phyloP scores from a whole-genome alignment of 2,329 filamentous ascomycete species.

The Fusarium nematophilum region DNA sequence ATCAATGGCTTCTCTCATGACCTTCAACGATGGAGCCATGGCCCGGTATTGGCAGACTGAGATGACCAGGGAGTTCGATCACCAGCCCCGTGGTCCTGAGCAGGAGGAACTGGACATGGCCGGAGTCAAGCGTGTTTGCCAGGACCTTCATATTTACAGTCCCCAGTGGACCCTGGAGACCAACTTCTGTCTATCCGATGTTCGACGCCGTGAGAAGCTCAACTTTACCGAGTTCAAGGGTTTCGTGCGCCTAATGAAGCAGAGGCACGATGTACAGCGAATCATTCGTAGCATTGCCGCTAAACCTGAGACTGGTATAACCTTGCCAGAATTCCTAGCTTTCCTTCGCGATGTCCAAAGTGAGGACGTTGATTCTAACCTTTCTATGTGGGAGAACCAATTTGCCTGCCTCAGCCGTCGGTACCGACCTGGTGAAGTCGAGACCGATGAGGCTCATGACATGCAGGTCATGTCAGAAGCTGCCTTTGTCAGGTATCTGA shows the following conservation, averaged over 20 bases:
- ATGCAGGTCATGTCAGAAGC: slow-evolving; percentile 88
- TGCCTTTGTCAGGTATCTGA: slow-evolving; percentile 81
- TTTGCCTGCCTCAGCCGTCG: slow-evolving; percentile 78
- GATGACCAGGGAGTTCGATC: slow-evolving; percentile 76
- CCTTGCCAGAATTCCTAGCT: slow-evolving; percentile 75
- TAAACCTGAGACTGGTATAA: slow-evolving; percentile 73
- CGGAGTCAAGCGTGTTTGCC: slow-evolving; percentile 87
- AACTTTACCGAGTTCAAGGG: slow-evolving; percentile 84
- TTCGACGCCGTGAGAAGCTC: slow-evolving; percentile 71
- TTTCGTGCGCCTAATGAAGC: slow-evolving; percentile 86
- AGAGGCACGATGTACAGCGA: slow-evolving; percentile 81
- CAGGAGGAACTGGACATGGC: slow-evolving; percentile 80
- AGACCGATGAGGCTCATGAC: slow-evolving; percentile 58
- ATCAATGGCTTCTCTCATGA: slow-evolving; percentile 88
- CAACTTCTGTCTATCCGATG: slow-evolving; percentile 80
- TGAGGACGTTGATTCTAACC: slow-evolving; percentile 77
- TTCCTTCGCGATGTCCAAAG: slow-evolving; percentile 82
- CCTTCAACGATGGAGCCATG: slow-evolving; percentile 85
- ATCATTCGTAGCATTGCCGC: slow-evolving; percentile 75
- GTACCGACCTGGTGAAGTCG: slow-evolving; percentile 60
- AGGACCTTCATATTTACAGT: slow-evolving; percentile 91
- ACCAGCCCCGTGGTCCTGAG: slow-evolving; percentile 61
- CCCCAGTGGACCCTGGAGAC: slow-evolving; percentile 77
- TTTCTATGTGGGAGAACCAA: slow-evolving; percentile 73
- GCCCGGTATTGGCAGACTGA: slow-evolving; percentile 87